Percentiles rank a stretch among this genome's conserved stretches.
phyloP scores from a whole-genome alignment of 2,329 filamentous ascomycete species.

The Tolypocladium tundrense region DNA sequence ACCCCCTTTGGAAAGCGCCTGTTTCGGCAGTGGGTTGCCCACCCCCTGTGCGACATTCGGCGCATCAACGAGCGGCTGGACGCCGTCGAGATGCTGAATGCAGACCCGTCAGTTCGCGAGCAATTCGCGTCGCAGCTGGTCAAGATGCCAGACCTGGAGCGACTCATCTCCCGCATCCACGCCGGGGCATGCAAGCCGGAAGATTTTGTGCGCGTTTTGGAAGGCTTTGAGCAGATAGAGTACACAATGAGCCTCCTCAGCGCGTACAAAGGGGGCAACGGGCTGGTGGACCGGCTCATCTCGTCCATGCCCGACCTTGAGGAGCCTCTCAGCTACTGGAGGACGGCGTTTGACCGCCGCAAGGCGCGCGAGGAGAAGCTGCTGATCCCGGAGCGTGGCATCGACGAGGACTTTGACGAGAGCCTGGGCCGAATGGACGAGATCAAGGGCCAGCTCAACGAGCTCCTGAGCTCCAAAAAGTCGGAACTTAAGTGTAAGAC shows the following conservation, averaged over 20 bases:
- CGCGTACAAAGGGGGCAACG: constrained; percentile 64
- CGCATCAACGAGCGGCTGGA: constrained; percentile 92
- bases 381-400: constrained; percentile 73
- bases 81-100: constrained; percentile 86
- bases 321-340: constrained; percentile 71
- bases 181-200: constrained; percentile 82
- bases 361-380: constrained; percentile 72
- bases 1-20: constrained; percentile 95
- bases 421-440: constrained; percentile 68
- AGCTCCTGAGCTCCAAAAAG: constrained; percentile 61
- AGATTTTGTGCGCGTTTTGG: constrained; percentile 86
- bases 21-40: constrained; percentile 94
- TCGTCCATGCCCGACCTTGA: constrained; percentile 75
- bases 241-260: constrained; percentile 78
- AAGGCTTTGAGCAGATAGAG: constrained; percentile 96
- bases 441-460: constrained; percentile 63
- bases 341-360: constrained; percentile 76
- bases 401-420: constrained; percentile 85
- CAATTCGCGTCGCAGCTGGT: constrained; percentile 80
- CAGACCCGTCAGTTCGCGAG: constrained; percentile 69
- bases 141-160: constrained; percentile 88
- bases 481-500: constrained; percentile 63
- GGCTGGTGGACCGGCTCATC: constrained; percentile 76
- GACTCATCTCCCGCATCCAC: constrained; percentile 88
- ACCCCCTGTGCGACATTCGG: constrained; percentile 75